phyloP scores from a whole-genome alignment of 2,329 filamentous ascomycete genomes.

The Aspergillus novoparasiticus region DNA sequence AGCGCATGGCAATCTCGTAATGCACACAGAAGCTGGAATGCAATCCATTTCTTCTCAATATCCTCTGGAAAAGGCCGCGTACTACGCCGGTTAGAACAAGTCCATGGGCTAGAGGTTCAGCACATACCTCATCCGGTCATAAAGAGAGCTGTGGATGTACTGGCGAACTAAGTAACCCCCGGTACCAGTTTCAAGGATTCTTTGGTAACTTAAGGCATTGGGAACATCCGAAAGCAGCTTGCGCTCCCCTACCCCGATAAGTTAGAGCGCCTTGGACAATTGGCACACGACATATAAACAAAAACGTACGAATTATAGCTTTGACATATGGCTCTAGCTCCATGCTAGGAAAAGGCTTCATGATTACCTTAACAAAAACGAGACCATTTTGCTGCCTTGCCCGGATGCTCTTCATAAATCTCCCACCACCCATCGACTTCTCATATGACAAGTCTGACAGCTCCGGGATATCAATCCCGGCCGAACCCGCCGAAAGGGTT shows the following conservation, averaged over 20 bases:
- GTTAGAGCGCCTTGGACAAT: constrained; percentile 20
- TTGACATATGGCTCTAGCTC: constrained; percentile 77
- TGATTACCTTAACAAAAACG: constrained; percentile 90
- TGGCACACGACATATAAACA: background rate
- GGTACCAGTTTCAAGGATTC: constrained; percentile 86
- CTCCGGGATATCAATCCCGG: constrained; percentile 91
- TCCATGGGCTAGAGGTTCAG: background rate
- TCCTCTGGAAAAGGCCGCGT: constrained; percentile 95
- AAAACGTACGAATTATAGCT: constrained; percentile 68
- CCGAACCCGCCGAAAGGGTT: constrained; percentile 85
- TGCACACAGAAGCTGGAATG: constrained; percentile 91
- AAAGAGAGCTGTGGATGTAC: constrained; percentile 93
- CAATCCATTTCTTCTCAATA: constrained; percentile 98
- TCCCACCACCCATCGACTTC: constrained; percentile 83
- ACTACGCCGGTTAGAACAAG: constrained; percentile 52
- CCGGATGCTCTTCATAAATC: constrained; percentile 96
- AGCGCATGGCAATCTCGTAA: constrained; percentile 87
- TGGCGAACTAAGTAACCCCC: constrained; percentile 93
- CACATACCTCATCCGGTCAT: constrained; percentile 76
- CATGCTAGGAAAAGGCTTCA: constrained; percentile 86
- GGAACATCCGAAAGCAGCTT: constrained; percentile 78
- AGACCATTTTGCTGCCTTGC: constrained; percentile 88
- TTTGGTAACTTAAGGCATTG: constrained; percentile 87
- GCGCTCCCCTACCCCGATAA: constrained; percentile 66
- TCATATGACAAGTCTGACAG: constrained; percentile 89